Percentiles rank a stretch among this genome's conserved stretches.
Conservation (phyloP, 805 yeast genomes). For the Metschnikowia noctiluminum region DNA sequence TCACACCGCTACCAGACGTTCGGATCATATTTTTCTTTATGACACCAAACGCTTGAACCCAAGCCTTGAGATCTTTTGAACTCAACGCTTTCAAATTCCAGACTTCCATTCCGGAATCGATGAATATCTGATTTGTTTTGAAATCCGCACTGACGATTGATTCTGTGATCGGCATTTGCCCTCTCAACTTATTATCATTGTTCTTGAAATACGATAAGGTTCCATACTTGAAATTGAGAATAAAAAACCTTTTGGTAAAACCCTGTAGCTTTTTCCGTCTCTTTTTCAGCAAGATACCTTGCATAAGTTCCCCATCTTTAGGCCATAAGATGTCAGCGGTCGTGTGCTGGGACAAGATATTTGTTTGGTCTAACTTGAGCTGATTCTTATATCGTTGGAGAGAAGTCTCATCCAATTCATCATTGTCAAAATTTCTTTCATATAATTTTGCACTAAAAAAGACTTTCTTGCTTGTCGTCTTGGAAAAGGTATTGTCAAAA, state of each 20-base stretch:
- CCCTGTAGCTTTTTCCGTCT: conserved; percentile 81
- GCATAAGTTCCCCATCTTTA: conserved; percentile 67
- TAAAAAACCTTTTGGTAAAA: conserved; percentile 79
- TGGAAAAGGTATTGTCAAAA: conserved; percentile 88
- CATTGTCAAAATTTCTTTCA: not conserved
- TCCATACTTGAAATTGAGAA: conserved; percentile 77
- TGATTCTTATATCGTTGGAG: not conserved
- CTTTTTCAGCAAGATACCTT: conserved; percentile 77
- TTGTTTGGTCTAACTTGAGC: not conserved
- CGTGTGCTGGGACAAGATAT: not conserved
- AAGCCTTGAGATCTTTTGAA: conserved; percentile 63
- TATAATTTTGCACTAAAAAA: conserved; percentile 48
- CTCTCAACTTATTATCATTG: conserved; percentile 71
- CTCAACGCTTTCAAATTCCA: conserved; percentile 80
- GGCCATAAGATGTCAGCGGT: conserved; percentile 29
- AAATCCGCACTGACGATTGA: conserved; percentile 81
- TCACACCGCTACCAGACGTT: not conserved
- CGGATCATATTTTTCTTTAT: conserved; percentile 31
- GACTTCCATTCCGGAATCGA: conserved; percentile 93
- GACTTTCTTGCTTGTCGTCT: conserved; percentile 77
- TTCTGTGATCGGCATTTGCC: conserved; percentile 83
- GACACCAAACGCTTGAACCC: conserved; percentile 78
- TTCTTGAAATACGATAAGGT: conserved; percentile 79
- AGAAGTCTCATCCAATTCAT: not conserved
- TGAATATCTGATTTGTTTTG: conserved; percentile 61